A percentile compares a stretch with the other conserved stretches of the same genome.
phyloP scores from a whole-genome alignment of 148 eudicot genomes.

The Nepenthes mirabilis region DNA sequence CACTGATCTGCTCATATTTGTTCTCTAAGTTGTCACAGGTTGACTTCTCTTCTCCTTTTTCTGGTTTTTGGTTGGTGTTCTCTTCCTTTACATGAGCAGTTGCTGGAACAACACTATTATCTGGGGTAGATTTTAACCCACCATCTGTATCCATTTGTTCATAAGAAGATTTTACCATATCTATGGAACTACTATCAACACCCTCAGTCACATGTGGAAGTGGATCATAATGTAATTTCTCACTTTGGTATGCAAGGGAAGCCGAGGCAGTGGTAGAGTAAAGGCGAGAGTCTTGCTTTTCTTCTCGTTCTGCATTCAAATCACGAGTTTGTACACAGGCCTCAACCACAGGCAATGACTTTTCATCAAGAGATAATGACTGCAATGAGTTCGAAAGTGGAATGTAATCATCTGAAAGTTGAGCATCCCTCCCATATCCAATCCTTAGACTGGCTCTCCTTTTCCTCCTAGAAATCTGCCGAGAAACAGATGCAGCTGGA shows the following conservation, averaged over 20 bases:
- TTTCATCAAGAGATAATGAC: constrained; percentile 7
- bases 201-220: constrained; percentile 4
- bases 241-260: constrained; percentile 6
- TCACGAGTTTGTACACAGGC: constrained; percentile 5
- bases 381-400: constrained; percentile 11
- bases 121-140: constrained; percentile 1
- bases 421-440: constrained; percentile 56
- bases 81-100: constrained; percentile 9
- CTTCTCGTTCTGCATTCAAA: constrained; percentile 6
- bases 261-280: constrained; percentile 5
- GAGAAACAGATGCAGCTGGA: constrained; percentile 19
- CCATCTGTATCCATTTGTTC: constrained; percentile 9
- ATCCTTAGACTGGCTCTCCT: constrained; percentile 53
- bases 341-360: constrained; percentile 3
- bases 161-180: constrained; percentile 1
- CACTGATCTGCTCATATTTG: constrained; percentile 35
- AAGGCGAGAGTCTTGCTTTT: constrained; percentile 8
- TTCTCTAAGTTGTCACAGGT: constrained; percentile 17
- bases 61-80: constrained; percentile 5
- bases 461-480: constrained; percentile 56
- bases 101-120: constrained; percentile 1
- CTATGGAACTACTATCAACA: constrained; percentile 2
- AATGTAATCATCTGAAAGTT: constrained; percentile 18
- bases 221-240: constrained; percentile 9
- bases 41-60: constrained; percentile 8